Base-by-base conservation (phyloP, 2,329 filamentous ascomycete species). In the Knufia petricola region DNA sequence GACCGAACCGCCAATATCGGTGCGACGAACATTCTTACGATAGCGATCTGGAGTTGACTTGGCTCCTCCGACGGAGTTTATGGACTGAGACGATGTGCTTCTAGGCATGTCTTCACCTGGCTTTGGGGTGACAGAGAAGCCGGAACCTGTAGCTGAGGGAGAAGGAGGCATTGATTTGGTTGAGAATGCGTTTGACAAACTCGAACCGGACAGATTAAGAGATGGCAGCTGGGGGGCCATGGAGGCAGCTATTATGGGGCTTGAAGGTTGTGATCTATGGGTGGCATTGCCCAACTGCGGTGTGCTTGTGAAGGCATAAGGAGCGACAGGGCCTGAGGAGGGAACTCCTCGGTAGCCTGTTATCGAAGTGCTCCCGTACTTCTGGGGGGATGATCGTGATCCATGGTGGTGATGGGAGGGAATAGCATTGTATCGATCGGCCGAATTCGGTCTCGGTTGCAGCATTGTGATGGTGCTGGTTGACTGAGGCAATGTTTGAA, bases 31-130 rank as follows among this genome's bases (percentile, higher is more conserved):
- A 48, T 74, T 74, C 51, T 88, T 82, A 59, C 88, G 78, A 64
- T 95, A 95, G 51, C 90, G 80, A 63, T 95, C 88, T 1, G 87
- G 86, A 1, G 85, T 81, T 19, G 81, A 72, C 60, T 87, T 88
- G 39, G 72, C 66, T 19, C 78, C 72, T 26, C 19, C 39, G 28
- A 15, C 13, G 8, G n/a, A 36, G 81, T 28, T 47, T 31, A 17
- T 23, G 17, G 41, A 32, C 15, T 44, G 41, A 44, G 17, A 15
- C 9, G 32, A 23, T 7, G 32, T 28, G n/a, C 28, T 30, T n/a
- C 21, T 26, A 13, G n/a, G 28, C 20, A 28, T 19, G 9, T 47
- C 44, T 21, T 38, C 32, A 32, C 10, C 30, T 2, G 32, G 23
- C 10, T 24, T 47, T 17, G 23, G 3, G 20, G 19, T 21, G 32